These are phyloP conservation scores for Penicillium malachiteum DNA, from an alignment of 495 filamentous ascomycete genomes.

Conservation along the genomic window DNA sequence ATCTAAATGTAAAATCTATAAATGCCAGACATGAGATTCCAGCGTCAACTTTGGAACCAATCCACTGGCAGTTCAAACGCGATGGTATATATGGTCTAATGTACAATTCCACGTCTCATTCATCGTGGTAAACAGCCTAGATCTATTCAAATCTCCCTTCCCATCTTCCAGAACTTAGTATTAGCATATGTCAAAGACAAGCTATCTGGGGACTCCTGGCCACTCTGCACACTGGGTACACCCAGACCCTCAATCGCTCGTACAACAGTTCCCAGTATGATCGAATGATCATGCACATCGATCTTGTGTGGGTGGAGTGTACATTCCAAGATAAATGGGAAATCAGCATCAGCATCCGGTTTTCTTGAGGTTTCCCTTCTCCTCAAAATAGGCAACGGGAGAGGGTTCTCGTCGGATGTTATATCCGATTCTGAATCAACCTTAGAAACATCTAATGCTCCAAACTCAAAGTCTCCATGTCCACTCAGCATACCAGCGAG, in stretches of 20 bases:
- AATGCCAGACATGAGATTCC: too few relatives aligned
- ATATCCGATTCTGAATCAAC: neutral
- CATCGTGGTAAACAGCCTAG: neutral
- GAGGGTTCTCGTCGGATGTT: slow-evolving; percentile 11
- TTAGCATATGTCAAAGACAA: slow-evolving; percentile 48
- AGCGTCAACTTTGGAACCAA: too few relatives aligned
- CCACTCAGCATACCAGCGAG: slow-evolving; percentile 29
- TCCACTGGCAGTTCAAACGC: neutral
- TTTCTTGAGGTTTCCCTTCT: slow-evolving; percentile 10
- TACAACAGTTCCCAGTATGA: slow-evolving; percentile 40
- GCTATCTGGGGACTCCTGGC: slow-evolving; percentile 15
- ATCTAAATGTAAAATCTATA: too few relatives aligned
- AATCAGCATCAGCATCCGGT: slow-evolving; percentile 14
- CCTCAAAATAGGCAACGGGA: slow-evolving; percentile 29
- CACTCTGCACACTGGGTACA: neutral
- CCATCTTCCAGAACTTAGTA: slow-evolving; percentile 48
- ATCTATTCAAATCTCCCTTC: slow-evolving; percentile 27
- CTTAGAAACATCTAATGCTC: slow-evolving; percentile 4
- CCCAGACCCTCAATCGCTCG: slow-evolving; percentile 16
- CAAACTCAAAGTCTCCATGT: slow-evolving; percentile 41
- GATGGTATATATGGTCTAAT: slow-evolving; percentile 1
- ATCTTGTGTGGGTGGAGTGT: slow-evolving; percentile 35
- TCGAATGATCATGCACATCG: slow-evolving; percentile 45
- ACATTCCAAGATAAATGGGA: slow-evolving; percentile 46
- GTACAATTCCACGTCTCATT: slow-evolving; percentile 3